These are phyloP conservation scores for Macrocybe sp. DNA, from an alignment of 1,284 basidiomycete species.

Conservation along the genomic window DNA sequence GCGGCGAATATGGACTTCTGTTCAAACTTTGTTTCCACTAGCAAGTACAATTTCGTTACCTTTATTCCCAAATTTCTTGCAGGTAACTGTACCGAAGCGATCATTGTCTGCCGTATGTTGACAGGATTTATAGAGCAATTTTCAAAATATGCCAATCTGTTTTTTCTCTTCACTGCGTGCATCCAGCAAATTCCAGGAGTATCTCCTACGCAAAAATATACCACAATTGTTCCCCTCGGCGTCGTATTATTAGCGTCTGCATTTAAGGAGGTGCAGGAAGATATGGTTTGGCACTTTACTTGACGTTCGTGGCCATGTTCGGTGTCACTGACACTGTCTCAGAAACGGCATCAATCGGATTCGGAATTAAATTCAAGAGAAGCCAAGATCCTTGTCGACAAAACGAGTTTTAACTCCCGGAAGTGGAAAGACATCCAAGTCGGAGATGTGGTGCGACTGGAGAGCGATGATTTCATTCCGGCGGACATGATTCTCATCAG, in stretches of 20 bases:
- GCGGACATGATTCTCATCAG: constrained; percentile 89
- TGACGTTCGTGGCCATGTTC: not conserved
- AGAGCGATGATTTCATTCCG: constrained; percentile 93
- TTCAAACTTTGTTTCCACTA: constrained; percentile 89
- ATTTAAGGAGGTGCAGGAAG: constrained; percentile 95
- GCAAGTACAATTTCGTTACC: constrained; percentile 89
- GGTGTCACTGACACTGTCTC: constrained; percentile 11
- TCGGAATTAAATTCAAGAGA: constrained; percentile 84
- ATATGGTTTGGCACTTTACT: constrained; percentile 49
- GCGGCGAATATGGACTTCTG: constrained; percentile 63
- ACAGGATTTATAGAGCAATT: constrained; percentile 74
- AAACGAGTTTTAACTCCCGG: constrained; percentile 66
- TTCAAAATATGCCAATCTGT: constrained; percentile 97
- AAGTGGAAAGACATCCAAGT: constrained; percentile 91
- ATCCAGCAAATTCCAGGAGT: constrained; percentile 99
- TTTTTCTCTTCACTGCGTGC: constrained; percentile 97
- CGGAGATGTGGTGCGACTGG: constrained; percentile 89
- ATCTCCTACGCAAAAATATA: constrained; percentile 94
- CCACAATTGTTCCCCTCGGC: constrained; percentile 90
- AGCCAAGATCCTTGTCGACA: constrained; percentile 71
- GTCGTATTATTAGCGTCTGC: constrained; percentile 94
- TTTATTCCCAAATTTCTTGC: constrained; percentile 93
- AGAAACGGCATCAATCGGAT: constrained; percentile 97
- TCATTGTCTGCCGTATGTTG: constrained; percentile 7
- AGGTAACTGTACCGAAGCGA: constrained; percentile 47